Evolutionary conservation across 495 filamentous ascomycete species (phyloP).

Genomic region (Acidiella bohemica): DNA sequence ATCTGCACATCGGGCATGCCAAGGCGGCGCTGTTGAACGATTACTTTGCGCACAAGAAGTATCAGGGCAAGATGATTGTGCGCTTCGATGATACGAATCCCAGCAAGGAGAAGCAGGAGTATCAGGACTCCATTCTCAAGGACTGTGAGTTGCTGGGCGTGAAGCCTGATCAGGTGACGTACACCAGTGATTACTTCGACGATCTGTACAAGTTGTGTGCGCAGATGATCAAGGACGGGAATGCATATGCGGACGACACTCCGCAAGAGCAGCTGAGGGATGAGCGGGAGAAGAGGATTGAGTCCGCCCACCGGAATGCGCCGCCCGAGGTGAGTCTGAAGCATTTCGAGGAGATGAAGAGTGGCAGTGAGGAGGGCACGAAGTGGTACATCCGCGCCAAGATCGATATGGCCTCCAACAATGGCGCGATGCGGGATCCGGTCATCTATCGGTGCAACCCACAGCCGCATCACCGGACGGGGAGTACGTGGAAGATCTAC

Average conservation of each 20-base stretch:
- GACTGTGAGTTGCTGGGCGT: conserved; percentile 79
- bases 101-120: conserved; percentile 84
- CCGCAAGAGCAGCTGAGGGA: conserved; percentile 72
- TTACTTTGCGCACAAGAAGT: conserved; percentile 84
- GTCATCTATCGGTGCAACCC: conserved; percentile 88
- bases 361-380: conserved; percentile 57
- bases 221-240: conserved; percentile 64
- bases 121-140: conserved; percentile 74
- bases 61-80: conserved; percentile 68
- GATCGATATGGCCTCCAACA: conserved; percentile 68
- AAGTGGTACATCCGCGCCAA: conserved; percentile 82
- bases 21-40: conserved; percentile 88
- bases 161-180: conserved; percentile 61
- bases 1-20: conserved; percentile 86
- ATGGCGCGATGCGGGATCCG: conserved; percentile 79
- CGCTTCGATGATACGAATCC: conserved; percentile 93
- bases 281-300: conserved; percentile 61
- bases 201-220: conserved; percentile 68
- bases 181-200: conserved; percentile 85
- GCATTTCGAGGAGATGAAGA: conserved; percentile 81
- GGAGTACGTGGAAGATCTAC: conserved; percentile 83
- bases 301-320: conserved; percentile 63
- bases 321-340: conserved; percentile 66
- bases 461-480: conserved; percentile 77
- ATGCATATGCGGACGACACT: conserved; percentile 85